Percentiles rank a stretch among this genome's conserved stretches.
Conservation (phyloP, 2,329 filamentous ascomycete species). For the Shiraia sp. region DNA sequence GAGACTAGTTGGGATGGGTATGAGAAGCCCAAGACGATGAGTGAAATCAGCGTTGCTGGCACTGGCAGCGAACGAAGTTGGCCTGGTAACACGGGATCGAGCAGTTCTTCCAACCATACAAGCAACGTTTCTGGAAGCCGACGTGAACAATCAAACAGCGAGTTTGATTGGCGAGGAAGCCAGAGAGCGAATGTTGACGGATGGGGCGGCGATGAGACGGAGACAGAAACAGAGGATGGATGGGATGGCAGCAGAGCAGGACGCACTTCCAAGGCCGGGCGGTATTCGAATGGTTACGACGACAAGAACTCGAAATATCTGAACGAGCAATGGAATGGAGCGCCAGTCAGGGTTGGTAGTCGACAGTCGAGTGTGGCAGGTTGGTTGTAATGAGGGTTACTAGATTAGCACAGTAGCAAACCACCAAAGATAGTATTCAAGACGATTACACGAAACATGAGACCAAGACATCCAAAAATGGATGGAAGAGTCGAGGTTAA, state of each 20-base stretch:
- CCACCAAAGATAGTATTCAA: background rate
- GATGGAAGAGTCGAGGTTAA: no score
- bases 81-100: conserved; percentile 1
- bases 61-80: conserved; percentile 11
- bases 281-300: conserved; percentile 22
- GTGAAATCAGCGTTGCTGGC: conserved; percentile 21
- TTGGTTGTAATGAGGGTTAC: background rate
- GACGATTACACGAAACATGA: no score
- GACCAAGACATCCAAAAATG: no score
- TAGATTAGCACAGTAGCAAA: background rate
- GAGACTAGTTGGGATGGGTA: conserved; percentile 23
- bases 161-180: conserved; percentile 1
- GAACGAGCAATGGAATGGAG: conserved; percentile 23
- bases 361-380: conserved; percentile 5
- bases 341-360: conserved; percentile 18
- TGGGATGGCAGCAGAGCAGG: background rate
- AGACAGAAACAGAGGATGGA: background rate
- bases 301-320: conserved; percentile 27
- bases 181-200: conserved; percentile 2
- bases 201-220: conserved; percentile 1
- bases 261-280: no score
- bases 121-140: background rate
- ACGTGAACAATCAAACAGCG: background rate
- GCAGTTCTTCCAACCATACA: background rate
- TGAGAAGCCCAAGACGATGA: conserved; percentile 19